phyloP scores from a whole-genome alignment of 768 basidiomycete genomes.

The Mycena maculata region DNA sequence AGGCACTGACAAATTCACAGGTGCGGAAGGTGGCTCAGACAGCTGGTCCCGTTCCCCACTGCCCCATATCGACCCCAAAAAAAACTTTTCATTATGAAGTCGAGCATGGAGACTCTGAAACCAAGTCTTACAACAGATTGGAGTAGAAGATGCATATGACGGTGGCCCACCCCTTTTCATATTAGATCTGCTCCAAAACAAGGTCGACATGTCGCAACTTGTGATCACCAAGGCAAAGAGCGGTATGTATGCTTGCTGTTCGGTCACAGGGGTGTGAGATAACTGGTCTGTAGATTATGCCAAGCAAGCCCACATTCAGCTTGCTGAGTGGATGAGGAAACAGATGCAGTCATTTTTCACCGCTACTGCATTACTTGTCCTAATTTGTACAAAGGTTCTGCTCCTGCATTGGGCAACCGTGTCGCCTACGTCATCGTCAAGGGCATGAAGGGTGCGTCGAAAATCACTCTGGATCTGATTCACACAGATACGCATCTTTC shows the following conservation, averaged over 20 bases:
- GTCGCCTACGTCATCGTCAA: conserved; percentile 99
- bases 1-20: conserved; percentile 46
- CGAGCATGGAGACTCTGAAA: too few species aligned
- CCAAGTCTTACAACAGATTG: conserved; percentile 95
- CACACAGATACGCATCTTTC: not conserved
- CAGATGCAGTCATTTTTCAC: conserved; percentile 83
- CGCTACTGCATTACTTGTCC: not conserved
- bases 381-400: conserved; percentile 71
- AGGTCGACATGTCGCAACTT: conserved; percentile 97
- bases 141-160: conserved; percentile 77
- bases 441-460: conserved; percentile 81
- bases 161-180: conserved; percentile 65
- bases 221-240: conserved; percentile 99
- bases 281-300: conserved; percentile 74
- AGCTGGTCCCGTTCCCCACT: conserved; percentile 77
- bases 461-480: not conserved
- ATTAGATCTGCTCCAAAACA: conserved; percentile 94
- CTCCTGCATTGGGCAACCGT: conserved; percentile 97
- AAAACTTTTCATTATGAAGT: too few species aligned
- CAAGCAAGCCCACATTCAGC: conserved; percentile 96
- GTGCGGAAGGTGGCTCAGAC: conserved; percentile 82
- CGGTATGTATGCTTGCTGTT: conserved; percentile 56
- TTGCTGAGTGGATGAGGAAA: conserved; percentile 95
- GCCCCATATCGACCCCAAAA: conserved; percentile 64
- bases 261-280: not conserved